Evolutionary conservation across 2,329 filamentous ascomycete genomes (phyloP).

Genomic region (Ceratocystis harringtonii): DNA sequence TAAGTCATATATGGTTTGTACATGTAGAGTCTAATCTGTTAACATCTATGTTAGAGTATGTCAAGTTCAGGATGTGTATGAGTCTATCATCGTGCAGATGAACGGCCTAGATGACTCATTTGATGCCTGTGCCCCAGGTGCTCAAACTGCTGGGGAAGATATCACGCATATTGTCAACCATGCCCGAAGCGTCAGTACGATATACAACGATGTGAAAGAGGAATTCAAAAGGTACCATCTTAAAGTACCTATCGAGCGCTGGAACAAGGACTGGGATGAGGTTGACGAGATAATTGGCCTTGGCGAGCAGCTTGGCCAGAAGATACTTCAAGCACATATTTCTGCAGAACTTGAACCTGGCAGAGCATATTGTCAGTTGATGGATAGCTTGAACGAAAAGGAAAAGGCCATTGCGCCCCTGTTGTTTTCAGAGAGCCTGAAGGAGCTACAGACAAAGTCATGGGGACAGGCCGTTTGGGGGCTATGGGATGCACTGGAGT

Average conservation of each 20-base stretch:
- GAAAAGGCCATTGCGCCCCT: constrained; percentile 13
- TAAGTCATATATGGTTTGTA: background rate
- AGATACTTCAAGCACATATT: constrained; percentile 15
- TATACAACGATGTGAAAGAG: constrained; percentile 14
- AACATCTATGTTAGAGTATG: constrained; percentile 1
- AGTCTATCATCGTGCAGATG: background rate
- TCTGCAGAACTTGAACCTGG: constrained; percentile 14
- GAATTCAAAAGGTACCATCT: constrained; percentile 3
- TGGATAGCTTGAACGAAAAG: constrained; percentile 10
- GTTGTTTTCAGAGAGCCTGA: constrained; percentile 17
- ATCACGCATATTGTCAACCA: background rate
- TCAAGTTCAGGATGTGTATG: constrained; percentile 8
- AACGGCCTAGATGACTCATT: background rate
- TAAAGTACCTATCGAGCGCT: constrained; percentile 2
- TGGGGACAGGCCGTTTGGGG: constrained; percentile 18
- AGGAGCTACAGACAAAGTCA: constrained; percentile 10
- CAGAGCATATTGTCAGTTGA: constrained; percentile 9
- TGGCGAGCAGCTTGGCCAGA: constrained; percentile 14
- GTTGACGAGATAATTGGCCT: constrained; percentile 16
- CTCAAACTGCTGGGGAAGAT: background rate
- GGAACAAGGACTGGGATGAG: constrained; percentile 15
- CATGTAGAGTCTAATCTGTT: background rate
- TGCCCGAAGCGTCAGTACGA: constrained; percentile 5
- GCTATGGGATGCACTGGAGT: constrained; percentile 15
- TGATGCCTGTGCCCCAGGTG: background rate